Evolutionary conservation across 2,329 filamentous ascomycete species (phyloP), one percentile per base, ranked within the genome.

Genomic region (Aspergillus transmontanensis): DNA sequence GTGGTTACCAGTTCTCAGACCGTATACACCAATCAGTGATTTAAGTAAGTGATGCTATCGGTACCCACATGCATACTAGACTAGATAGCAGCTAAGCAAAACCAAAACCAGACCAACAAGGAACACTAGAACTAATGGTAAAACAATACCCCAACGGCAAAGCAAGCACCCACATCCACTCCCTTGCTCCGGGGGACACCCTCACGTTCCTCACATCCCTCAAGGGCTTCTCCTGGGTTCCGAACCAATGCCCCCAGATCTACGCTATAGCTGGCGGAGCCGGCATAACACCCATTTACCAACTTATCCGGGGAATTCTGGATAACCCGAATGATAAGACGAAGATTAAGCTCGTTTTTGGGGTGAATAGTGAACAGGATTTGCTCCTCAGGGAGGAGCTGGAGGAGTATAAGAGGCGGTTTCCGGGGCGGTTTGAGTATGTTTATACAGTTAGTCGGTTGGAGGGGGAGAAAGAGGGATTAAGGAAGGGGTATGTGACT

Each of bases 261-360:
- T 84, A 86, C 3, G 81, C 91, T 45, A 85, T 92, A 50, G 90
- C 90, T 0, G 90, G 90, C 51, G 90, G 90, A 14, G 89, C 88
- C 0, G 90, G 90, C 21, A 90, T 93, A 66, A 92, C 89, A 0
- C 90, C 90, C 0, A 84, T 89, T 67, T 91, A 86, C 72, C 87
- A 90, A 72, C 83, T 91, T 2, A 81, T 85, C 2, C 84, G 82
- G 56, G 86, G 86, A 2, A 89, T 90, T 61, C 78, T 90, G n/a
- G 75, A 79, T 51, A 86, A 91, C 70, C 83, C 87, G 0, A 75
- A 81, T 1, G 89, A 92, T 68, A 80, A 79, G 63, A 92, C 90
- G 1, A 82, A 82, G 59, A 81, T 92, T 50, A 87, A 85, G 0
- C 81, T 92, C 0, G 79, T 92, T 0, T 90, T 87, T 70, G 89